Evolutionary conservation across 106 monocot species (phyloP), one percentile per base, ranked within the genome.

Genomic region (Dendrobium huoshanense): DNA sequence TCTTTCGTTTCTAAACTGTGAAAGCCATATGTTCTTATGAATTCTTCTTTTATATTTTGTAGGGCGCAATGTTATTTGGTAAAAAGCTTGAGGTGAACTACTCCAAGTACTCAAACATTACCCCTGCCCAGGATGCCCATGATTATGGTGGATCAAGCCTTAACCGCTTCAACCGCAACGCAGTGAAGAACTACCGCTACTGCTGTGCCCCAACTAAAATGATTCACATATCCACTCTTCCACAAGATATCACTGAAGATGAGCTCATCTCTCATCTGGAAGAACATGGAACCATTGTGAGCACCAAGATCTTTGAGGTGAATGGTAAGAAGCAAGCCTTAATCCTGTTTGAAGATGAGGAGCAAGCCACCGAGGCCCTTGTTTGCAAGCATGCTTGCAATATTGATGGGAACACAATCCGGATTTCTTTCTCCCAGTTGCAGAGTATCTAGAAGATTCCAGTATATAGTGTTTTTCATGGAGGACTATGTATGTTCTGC

Each of bases 111-210:
- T 84, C 88, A 15, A 93, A 88, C 84, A 91, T 96, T 43, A 96
- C 93, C 13, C 81, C 89, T 15, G 83, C 91, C 3, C 90, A 86
- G 6, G 95, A 96, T 77, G 79, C 93, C 0, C 95, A 88, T 43
- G 95, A 96, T 17, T 96, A 91, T 22, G 61, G 78, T 0, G 86
- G 87, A 44, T 96, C 93, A 15, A 93, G 55, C 77, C 89, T 96
- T 2, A 96, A 96, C 75, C 93, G 95, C 56, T 96, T 96, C 85
- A 89, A 88, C 81, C 88, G 86, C 73, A 96, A 96, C 67, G 89
- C 89, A 0, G 83, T 80, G 9, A 91, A 91, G 82, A 91, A 91
- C 77, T 91, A 91, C 80, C 83, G 86, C 7, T 84, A 91, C 68
- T 91, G 91, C 73, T 91, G 91, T 48, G 45, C 85, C 29, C 91